phyloP scores from a whole-genome alignment of 805 yeast genomes.

The Pichia gijzeniarum region DNA sequence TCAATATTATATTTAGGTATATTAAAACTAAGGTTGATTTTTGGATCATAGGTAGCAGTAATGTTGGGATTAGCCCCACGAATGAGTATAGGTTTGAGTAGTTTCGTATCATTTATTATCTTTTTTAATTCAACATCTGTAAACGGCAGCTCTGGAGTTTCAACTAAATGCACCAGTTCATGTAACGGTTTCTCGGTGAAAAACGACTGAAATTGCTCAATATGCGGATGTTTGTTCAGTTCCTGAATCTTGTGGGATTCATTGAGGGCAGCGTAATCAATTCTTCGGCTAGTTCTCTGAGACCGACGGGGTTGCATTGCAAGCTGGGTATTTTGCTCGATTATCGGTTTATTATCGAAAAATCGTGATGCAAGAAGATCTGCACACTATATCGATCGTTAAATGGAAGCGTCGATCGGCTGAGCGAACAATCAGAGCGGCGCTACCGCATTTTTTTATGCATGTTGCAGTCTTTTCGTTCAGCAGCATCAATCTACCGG shows the following conservation, averaged over 20 bases:
- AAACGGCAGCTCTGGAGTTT: slow-evolving; percentile 10
- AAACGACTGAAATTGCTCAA: slow-evolving; percentile 22
- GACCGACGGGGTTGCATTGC: not conserved
- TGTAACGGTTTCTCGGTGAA: slow-evolving; percentile 4
- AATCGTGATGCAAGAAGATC: too few relatives aligned
- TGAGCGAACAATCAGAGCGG: too few relatives aligned
- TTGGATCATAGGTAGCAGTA: slow-evolving; percentile 9
- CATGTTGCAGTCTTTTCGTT: too few relatives aligned
- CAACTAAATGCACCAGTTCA: slow-evolving; percentile 26
- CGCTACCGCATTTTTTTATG: too few relatives aligned
- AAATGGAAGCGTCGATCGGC: too few relatives aligned
- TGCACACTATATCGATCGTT: too few relatives aligned
- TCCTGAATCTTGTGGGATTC: slow-evolving; percentile 56
- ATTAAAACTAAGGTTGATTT: slow-evolving; percentile 17
- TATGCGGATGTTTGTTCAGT: slow-evolving; percentile 55
- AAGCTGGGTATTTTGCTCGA: too few relatives aligned
- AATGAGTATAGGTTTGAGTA: slow-evolving; percentile 28
- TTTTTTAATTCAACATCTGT: slow-evolving; percentile 21
- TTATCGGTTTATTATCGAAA: too few relatives aligned
- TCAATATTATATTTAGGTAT: slow-evolving; percentile 55
- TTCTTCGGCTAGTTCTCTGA: slow-evolving; percentile 33
- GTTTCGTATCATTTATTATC: slow-evolving; percentile 24
- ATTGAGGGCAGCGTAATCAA: slow-evolving; percentile 76
- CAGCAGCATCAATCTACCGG: too few relatives aligned
- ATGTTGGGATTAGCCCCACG: slow-evolving; percentile 23